Base-by-base conservation (phyloP, 2,329 filamentous ascomycete species). In the Fusarium sp. region DNA sequence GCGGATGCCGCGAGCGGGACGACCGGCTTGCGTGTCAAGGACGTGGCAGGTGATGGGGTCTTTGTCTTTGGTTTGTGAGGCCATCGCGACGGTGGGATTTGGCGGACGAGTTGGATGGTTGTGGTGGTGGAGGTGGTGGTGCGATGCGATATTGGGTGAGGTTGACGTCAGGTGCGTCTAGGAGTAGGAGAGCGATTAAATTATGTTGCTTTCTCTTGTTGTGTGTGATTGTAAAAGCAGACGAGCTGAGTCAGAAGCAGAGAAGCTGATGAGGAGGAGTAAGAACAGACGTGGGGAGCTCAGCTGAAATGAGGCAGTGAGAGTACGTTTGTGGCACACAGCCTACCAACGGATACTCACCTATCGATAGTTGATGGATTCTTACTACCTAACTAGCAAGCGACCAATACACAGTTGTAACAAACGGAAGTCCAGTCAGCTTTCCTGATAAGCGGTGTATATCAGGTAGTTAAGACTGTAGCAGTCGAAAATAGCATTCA, bases 1-100 rank as follows among this genome's bases (percentile, higher is more conserved):
- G 63, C 82, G 81, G 69, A 95, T 84, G 61, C 81, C 80, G 53
- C 81, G 76, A 14, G 86, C 91, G 19, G 91, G 91, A 53, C 82
- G 83, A 71, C 91, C 91, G 59, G 84, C 79, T n/a, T 87, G 84
- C 10, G 91, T 94, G 81, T 95, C 90, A 74, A 95, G 90, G 75
- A 93, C 85, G 80, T 95, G 91, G 80, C 91, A 94, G 75, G 91
- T 94, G 71, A 95, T 94, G 72, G 85, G 86, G 72, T 87, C 85
- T 71, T 84, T 86, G 56, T 54, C 42, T 25, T 65, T 48, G 23
- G 19, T 19, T 19, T 45, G 48, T 46, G 61, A 54, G n/a, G 62
- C 37, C 67, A 71, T 71, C 53, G 39, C 36, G 53, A 48, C 29
- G 39, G 25, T 32, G 27, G 17, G 17, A 25, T 39, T 43, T 66